A percentile compares a stretch with the other conserved stretches of the same genome.
phyloP scores from a whole-genome alignment of 1,284 basidiomycete genomes.

The Rhodotorula sp. region DNA sequence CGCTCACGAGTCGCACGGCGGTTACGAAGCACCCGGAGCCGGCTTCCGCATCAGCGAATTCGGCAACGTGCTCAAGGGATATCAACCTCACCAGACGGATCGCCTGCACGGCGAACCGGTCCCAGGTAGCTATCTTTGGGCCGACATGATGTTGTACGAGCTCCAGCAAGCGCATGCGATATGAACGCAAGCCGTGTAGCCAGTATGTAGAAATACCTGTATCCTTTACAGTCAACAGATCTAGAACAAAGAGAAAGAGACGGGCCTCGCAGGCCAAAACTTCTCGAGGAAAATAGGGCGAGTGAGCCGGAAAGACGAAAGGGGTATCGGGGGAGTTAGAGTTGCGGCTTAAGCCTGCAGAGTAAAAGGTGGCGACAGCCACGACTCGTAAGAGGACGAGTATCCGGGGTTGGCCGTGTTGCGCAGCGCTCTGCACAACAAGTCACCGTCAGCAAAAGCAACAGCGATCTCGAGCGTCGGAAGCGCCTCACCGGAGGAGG shows the following conservation, averaged over 20 bases:
- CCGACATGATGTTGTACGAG: constrained; percentile 43
- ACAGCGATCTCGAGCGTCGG: too few species aligned
- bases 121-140: constrained; percentile 17
- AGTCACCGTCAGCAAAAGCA: too few species aligned
- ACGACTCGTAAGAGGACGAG: constrained; percentile 33
- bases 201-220: neutral
- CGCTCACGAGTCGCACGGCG: constrained; percentile 9
- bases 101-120: constrained; percentile 38
- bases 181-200: neutral
- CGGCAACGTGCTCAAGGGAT: constrained; percentile 42
- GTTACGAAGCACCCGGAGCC: neutral
- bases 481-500: constrained; percentile 25
- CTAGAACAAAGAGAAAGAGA: neutral
- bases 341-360: neutral
- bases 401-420: constrained; percentile 30
- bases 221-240: neutral
- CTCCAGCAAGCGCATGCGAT: constrained; percentile 14
- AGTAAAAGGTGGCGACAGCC: constrained; percentile 22
- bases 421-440: constrained; percentile 17
- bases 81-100: constrained; percentile 42
- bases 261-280: neutral
- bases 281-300: too few species aligned
- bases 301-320: neutral
- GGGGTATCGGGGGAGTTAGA: too few species aligned
- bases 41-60: constrained; percentile 41